Percentiles rank a stretch among this genome's conserved stretches.
phyloP scores from a whole-genome alignment of 2,329 filamentous ascomycete species.

The Whalleya microplaca region DNA sequence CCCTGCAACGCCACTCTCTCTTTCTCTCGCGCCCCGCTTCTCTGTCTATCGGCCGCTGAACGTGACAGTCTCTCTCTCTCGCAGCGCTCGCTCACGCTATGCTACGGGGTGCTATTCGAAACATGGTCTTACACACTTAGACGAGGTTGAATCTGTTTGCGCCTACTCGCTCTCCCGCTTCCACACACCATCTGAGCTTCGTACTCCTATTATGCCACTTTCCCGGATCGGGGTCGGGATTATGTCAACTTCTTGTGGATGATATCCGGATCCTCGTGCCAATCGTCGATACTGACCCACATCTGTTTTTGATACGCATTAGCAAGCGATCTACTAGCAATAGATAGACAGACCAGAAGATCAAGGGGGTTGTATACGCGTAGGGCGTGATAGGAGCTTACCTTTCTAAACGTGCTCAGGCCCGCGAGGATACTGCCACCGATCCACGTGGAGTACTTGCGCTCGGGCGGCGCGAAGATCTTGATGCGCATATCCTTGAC shows the following conservation, averaged over 20 bases:
- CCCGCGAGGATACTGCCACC: constrained; percentile 96
- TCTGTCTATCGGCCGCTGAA: background rate
- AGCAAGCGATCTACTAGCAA: no score
- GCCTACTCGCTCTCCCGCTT: background rate
- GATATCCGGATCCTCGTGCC: constrained; percentile 99
- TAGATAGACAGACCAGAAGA: background rate
- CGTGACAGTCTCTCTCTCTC: constrained; percentile 3
- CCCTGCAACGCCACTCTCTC: background rate
- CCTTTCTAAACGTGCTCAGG: constrained; percentile 97
- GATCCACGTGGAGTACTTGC: constrained; percentile 99
- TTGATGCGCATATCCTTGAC: constrained; percentile 99
- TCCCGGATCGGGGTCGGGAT: constrained; percentile 5
- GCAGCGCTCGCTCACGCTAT: background rate
- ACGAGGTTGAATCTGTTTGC: background rate
- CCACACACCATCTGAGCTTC: background rate
- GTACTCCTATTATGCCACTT: background rate
- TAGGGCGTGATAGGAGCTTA: constrained; percentile 46
- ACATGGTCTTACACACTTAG: constrained; percentile 8
- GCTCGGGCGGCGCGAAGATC: constrained; percentile 96
- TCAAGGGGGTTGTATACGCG: background rate
- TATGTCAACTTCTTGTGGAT: constrained; percentile 98
- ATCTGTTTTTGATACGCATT: constrained; percentile 63
- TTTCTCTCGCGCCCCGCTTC: background rate
- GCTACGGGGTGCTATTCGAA: background rate
- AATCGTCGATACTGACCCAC: constrained; percentile 99